phyloP scores from a whole-genome alignment of 169 alveolate species.

The Babesia microti region DNA sequence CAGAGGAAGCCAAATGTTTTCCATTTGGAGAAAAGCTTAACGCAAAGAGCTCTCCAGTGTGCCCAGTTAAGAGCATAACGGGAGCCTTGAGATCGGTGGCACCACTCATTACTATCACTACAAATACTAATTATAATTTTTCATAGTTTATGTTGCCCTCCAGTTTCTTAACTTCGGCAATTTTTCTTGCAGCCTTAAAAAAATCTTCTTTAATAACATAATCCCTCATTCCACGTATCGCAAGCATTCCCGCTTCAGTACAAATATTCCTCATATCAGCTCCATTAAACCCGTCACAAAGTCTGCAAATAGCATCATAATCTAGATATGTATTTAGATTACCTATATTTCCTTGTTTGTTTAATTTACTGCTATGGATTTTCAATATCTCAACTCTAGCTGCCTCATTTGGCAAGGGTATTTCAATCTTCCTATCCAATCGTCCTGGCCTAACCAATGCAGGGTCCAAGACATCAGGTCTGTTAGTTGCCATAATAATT shows the following conservation, averaged over 20 bases:
- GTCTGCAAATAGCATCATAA: constrained; percentile 85
- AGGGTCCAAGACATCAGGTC: constrained; percentile 99
- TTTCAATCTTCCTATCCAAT: constrained; percentile 96
- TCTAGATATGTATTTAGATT: constrained; percentile 37
- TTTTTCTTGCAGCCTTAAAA: constrained; percentile 91
- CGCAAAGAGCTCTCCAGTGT: constrained; percentile 66
- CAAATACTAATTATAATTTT: constrained; percentile 51
- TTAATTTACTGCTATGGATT: constrained; percentile 90
- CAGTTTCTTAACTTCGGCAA: constrained; percentile 88
- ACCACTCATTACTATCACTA: constrained; percentile 12
- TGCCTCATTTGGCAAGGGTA: constrained; percentile 95
- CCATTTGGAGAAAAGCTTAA: constrained; percentile 71
- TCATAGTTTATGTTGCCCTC: constrained; percentile 90
- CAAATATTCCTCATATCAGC: constrained; percentile 99
- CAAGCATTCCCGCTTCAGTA: constrained; percentile 93
- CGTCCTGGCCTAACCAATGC: constrained; percentile 99
- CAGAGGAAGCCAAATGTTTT: constrained; percentile 62
- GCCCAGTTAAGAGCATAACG: constrained; percentile 62
- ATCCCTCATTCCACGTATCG: constrained; percentile 95
- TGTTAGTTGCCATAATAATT: constrained; percentile 98
- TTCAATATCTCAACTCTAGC: constrained; percentile 89
- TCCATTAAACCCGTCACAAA: constrained; percentile 95
- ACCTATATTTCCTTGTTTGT: constrained; percentile 89
- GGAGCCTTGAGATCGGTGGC: constrained; percentile 50
- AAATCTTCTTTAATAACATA: constrained; percentile 96